A percentile compares a stretch with the other conserved stretches of the same genome.
phyloP scores from a whole-genome alignment of 352 stramenopile species.

The Phytophthora lateralis region DNA sequence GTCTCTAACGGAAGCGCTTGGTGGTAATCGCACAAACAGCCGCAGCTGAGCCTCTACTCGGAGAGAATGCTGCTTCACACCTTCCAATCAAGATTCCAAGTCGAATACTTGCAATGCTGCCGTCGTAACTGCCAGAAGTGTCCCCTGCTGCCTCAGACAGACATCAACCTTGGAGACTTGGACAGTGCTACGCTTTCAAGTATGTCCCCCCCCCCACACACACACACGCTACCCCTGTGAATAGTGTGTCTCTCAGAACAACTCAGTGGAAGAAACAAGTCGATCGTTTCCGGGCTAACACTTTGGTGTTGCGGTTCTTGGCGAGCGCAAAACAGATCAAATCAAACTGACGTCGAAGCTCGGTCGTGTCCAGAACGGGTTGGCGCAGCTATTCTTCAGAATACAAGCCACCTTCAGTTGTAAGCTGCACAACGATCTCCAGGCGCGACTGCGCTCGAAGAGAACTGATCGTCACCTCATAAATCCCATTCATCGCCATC shows the following conservation, averaged over 20 bases:
- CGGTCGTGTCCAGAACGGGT: constrained; percentile 13
- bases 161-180: too few species aligned
- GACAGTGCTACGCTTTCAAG: too few species aligned
- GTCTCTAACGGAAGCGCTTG: neutral
- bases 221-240: too few species aligned
- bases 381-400: constrained; percentile 9
- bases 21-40: neutral
- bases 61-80: neutral
- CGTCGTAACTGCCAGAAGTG: too few species aligned
- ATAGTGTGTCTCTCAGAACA: too few species aligned
- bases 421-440: constrained; percentile 15
- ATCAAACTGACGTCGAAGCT: constrained; percentile 20
- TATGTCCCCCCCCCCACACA: too few species aligned
- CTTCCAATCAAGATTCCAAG: too few species aligned
- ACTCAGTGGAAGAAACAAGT: too few species aligned
- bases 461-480: constrained; percentile 13
- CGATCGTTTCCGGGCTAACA: constrained; percentile 7
- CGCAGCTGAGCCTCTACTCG: too few species aligned
- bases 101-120: too few species aligned
- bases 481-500: constrained; percentile 22
- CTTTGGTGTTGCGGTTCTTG: constrained; percentile 6
- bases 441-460: constrained; percentile 21
- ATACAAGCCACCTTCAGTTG: constrained; percentile 12
- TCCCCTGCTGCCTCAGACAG: too few species aligned
- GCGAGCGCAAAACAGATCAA: constrained; percentile 10